Percentiles rank a stretch among this genome's conserved stretches.
Conservation (phyloP, 2,329 filamentous ascomycete species). For the Graphiopsis chlorocephala region DNA sequence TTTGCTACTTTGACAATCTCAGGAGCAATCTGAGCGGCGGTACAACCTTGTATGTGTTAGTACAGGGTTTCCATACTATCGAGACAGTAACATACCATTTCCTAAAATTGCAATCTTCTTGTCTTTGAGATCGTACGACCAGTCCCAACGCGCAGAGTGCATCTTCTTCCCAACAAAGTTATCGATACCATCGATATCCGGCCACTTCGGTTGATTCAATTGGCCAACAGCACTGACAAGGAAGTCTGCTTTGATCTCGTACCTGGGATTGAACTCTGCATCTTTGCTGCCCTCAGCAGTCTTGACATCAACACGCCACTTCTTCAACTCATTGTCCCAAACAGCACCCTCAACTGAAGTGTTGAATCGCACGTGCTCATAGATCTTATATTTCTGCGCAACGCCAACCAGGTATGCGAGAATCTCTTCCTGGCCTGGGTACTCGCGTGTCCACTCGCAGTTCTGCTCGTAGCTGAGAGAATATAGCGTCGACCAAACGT, state of each 20-base stretch:
- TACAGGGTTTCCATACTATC: no score
- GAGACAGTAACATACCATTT: slow-evolving; percentile 43
- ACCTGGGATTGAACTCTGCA: slow-evolving; percentile 51
- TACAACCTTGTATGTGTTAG: slow-evolving; percentile 43
- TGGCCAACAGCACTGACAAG: slow-evolving; percentile 59
- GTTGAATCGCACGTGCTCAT: slow-evolving; percentile 58
- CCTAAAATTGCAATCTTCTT: slow-evolving; percentile 60
- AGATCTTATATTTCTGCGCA: slow-evolving; percentile 55
- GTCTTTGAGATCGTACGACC: slow-evolving; percentile 53
- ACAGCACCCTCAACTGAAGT: slow-evolving; percentile 51
- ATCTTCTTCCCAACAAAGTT: slow-evolving; percentile 53
- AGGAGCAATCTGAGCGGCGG: slow-evolving; percentile 58
- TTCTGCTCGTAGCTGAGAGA: slow-evolving; percentile 62
- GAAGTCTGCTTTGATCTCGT: slow-evolving; percentile 56
- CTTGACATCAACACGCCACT: slow-evolving; percentile 52
- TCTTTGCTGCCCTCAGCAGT: slow-evolving; percentile 53
- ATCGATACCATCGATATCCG: slow-evolving; percentile 48
- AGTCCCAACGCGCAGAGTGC: slow-evolving; percentile 61
- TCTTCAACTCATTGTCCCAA: slow-evolving; percentile 54
- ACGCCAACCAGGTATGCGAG: slow-evolving; percentile 54
- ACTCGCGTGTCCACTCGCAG: slow-evolving; percentile 56
- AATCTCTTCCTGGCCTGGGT: slow-evolving; percentile 61
- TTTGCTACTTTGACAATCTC: slow-evolving; percentile 53
- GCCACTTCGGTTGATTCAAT: slow-evolving; percentile 54
- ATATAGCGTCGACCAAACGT: slow-evolving; percentile 57